These are phyloP conservation scores for Gossypium gossypioides DNA, from an alignment of 441 rosid genomes.

Conservation along the genomic window DNA sequence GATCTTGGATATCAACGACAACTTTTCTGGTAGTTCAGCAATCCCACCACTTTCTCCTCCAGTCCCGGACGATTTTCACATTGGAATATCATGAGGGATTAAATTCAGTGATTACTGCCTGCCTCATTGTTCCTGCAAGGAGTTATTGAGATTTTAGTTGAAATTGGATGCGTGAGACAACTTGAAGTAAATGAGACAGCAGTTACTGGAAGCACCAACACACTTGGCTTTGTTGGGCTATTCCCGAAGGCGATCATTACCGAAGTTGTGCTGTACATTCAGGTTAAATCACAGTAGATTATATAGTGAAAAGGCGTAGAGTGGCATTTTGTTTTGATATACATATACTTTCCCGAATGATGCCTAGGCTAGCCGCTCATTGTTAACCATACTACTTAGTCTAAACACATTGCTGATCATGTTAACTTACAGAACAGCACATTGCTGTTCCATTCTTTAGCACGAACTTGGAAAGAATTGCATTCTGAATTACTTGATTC, in stretches of 20 bases:
- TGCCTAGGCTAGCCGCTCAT: neutral
- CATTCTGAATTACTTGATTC: neutral
- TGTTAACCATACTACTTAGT: neutral
- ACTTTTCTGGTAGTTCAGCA: constrained; percentile 28
- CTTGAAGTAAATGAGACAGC: neutral
- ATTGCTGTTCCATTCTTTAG: constrained; percentile 5
- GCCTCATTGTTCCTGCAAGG: constrained; percentile 5
- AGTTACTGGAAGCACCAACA: constrained; percentile 9
- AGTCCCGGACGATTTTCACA: constrained; percentile 19
- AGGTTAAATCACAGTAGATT: constrained; percentile 11
- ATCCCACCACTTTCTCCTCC: constrained; percentile 68
- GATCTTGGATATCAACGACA: constrained; percentile 32
- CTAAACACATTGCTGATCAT: neutral
- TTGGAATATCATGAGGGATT: constrained; percentile 10
- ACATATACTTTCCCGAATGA: neutral
- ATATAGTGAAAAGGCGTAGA: neutral
- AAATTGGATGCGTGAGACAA: neutral
- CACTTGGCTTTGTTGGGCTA: constrained; percentile 17
- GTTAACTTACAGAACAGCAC: neutral
- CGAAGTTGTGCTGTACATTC: constrained; percentile 38
- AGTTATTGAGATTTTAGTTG: neutral
- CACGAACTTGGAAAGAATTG: neutral
- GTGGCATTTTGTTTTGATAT: neutral
- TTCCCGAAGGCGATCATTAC: constrained; percentile 34
- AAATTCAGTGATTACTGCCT: constrained; percentile 2